Base-by-base conservation (phyloP, 495 filamentous ascomycete genomes). In the Lindgomyces ingoldianus region DNA sequence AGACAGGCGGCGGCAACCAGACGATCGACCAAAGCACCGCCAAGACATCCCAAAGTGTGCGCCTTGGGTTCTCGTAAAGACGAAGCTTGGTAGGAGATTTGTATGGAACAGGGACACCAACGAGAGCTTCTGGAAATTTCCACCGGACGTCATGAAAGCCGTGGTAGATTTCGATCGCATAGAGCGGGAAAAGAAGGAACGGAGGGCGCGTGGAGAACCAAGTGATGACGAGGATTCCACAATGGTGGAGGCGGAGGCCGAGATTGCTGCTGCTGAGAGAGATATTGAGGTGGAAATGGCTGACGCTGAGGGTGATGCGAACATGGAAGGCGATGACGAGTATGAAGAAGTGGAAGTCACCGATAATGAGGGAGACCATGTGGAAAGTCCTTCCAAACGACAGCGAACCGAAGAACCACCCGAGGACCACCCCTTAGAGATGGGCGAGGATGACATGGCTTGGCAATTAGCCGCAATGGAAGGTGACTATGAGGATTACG, bases 371-470 rank as follows among this genome's bases (percentile, higher is more conserved):
- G 81, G 76, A 9, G 75, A 78, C 27, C 78, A 82, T 6, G 79
- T 80, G 19, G 78, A 76, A 14, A 80, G 84, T 48, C 75, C 83
- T 2, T 76, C 80, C 16, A 93, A 93, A 72, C 84, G 89, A 11
- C 84, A 85, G 62, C 84, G 82, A 42, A 90, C 83, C 14, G 85
- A 87, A 62, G 83, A 84, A 0, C 77, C 75, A 42, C 53, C 67
- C 4, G 78, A 78, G 18, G 74, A 76, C 18, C 79, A 86, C 24
- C 87, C 89, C 0, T 72, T 96, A 42, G 94, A 98, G 67, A 97
- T 98, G 71, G 89, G 90, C 25, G 94, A 98, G 72, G 93, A 93
- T 45, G 95, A 98, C 72, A 93, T 98, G 62, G 92, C 89, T 30
- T 93, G 89, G 67, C 94, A 98, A 72, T 80, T 98, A 9, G 89